Evolutionary conservation across 371 early-diverging fungal genomes (phyloP).

Genomic region (Actinomucor elegans): DNA sequence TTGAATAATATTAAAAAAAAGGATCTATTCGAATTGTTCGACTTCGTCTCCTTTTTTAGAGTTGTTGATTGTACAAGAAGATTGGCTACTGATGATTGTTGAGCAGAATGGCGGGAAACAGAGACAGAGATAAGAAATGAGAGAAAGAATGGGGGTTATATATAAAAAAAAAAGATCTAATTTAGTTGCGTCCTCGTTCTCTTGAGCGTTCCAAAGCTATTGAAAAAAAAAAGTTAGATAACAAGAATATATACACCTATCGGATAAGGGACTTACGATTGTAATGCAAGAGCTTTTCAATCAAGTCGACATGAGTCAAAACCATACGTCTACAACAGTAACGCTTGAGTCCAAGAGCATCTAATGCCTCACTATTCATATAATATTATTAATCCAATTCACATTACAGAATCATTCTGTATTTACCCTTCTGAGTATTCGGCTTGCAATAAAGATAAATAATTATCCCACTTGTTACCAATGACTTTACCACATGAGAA

Average conservation of each 20-base stretch:
- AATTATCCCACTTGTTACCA: slow-evolving; percentile 97
- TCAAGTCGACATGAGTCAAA: slow-evolving; percentile 98
- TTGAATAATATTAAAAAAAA: no score
- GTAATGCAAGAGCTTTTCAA: slow-evolving; percentile 97
- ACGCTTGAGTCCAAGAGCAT: slow-evolving; percentile 91
- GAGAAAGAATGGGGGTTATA: neutral
- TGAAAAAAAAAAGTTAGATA: no score
- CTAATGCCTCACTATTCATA: slow-evolving; percentile 81
- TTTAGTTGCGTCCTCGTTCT: slow-evolving; percentile 31
- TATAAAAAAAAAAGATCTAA: neutral
- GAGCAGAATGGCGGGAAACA: neutral
- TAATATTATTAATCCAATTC: neutral
- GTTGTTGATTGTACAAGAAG: no score
- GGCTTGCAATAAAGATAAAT: slow-evolving; percentile 78
- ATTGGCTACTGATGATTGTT: no score
- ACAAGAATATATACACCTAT: no score
- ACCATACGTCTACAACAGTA: slow-evolving; percentile 99
- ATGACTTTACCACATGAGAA: slow-evolving; percentile 99
- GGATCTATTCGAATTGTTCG: neutral
- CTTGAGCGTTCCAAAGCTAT: slow-evolving; percentile 30
- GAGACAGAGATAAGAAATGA: neutral
- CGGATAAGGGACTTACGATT: slow-evolving; percentile 85
- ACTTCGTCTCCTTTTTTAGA: no score
- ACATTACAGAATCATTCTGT: neutral
- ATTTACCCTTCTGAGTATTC: slow-evolving; percentile 81